phyloP scores from a whole-genome alignment of 495 filamentous ascomycete genomes.

The Aspergillus affinis region DNA sequence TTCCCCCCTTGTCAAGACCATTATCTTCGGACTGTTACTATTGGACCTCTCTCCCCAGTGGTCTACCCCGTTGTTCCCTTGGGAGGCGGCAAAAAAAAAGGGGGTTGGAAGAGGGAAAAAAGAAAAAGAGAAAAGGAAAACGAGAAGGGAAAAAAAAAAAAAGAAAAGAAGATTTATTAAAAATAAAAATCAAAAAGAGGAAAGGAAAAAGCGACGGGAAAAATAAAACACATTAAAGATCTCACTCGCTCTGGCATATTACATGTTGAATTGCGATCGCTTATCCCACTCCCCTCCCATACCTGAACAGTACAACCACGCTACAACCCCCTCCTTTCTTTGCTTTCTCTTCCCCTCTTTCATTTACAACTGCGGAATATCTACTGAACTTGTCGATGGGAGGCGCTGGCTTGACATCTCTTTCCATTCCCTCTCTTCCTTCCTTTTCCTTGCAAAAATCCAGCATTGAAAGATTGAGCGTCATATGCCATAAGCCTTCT shows the following conservation, averaged over 20 bases:
- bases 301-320: slow-evolving; percentile 10
- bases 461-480: not conserved
- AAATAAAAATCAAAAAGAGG: too few relatives aligned
- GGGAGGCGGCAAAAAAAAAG: not conserved
- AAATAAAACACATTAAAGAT: not conserved
- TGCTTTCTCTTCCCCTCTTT: slow-evolving; percentile 13
- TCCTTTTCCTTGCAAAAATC: not conserved
- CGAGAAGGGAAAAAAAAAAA: not conserved
- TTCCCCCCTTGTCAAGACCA: not conserved
- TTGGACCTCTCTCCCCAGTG: too few relatives aligned
- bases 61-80: not conserved
- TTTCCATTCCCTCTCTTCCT: not conserved
- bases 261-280: slow-evolving; percentile 12
- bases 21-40: not conserved
- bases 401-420: not conserved
- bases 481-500: not conserved
- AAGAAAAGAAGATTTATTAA: not conserved
- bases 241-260: slow-evolving; percentile 16
- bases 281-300: slow-evolving; percentile 15
- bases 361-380: not conserved
- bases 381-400: not conserved
- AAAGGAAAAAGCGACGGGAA: not conserved
- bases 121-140: slow-evolving; percentile 1
- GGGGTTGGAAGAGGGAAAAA: not conserved
- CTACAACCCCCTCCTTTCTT: slow-evolving; percentile 7